phyloP scores from a whole-genome alignment of 1,284 basidiomycete species.

The Cystobasidium pallidum region DNA sequence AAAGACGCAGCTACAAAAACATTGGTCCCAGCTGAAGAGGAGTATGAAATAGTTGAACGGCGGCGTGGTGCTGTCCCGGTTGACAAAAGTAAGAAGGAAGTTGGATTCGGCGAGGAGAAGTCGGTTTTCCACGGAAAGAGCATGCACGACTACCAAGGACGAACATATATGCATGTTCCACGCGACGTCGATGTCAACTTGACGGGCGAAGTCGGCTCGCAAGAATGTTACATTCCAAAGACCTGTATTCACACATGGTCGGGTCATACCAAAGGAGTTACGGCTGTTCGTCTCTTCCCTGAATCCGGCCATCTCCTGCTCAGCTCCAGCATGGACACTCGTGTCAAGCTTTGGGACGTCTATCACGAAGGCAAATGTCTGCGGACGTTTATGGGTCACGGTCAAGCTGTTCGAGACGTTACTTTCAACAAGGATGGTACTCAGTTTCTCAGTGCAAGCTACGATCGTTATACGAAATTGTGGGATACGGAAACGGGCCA shows the following conservation, averaged over 20 bases:
- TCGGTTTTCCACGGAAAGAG: slow-evolving; percentile 94
- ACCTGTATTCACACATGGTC: slow-evolving; percentile 96
- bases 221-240: slow-evolving; percentile 93
- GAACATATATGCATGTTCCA: slow-evolving; percentile 97
- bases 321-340: slow-evolving; percentile 96
- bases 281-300: slow-evolving; percentile 89
- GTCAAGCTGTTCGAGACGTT: slow-evolving; percentile 94
- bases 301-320: slow-evolving; percentile 88
- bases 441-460: slow-evolving; percentile 87
- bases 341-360: slow-evolving; percentile 99
- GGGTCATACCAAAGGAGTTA: slow-evolving; percentile 94
- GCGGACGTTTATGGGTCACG: slow-evolving; percentile 95
- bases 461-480: slow-evolving; percentile 95
- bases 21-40: slow-evolving; percentile 60
- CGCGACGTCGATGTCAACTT: slow-evolving; percentile 67
- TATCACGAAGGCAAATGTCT: slow-evolving; percentile 96
- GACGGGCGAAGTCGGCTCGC: slow-evolving; percentile 75
- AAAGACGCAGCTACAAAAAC: slow-evolving; percentile 67
- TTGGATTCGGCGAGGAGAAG: slow-evolving; percentile 80
- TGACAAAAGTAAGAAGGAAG: slow-evolving; percentile 74
- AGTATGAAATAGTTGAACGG: slow-evolving; percentile 67
- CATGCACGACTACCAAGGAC: slow-evolving; percentile 94
- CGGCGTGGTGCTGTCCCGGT: slow-evolving; percentile 62
- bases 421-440: slow-evolving; percentile 91
- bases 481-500: slow-evolving; percentile 99